Conservation (phyloP, 371 early-diverging fungal species). For the Basidiobolus meristosporus region DNA sequence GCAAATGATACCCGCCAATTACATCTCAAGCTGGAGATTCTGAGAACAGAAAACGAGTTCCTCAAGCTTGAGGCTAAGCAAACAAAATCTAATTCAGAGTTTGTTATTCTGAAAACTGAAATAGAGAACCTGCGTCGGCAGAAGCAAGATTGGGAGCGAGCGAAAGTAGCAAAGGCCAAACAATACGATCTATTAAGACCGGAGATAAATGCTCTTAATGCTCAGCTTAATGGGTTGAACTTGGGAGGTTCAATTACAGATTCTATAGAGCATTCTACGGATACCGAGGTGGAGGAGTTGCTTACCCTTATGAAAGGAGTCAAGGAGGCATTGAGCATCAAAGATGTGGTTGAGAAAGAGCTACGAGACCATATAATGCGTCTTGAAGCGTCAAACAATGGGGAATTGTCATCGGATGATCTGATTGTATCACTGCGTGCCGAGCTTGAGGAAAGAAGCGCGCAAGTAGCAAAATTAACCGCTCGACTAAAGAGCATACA, state of each 20-base stretch:
- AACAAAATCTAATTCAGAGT: conserved; percentile 10
- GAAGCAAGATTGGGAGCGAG: conserved; percentile 7
- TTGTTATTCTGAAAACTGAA: conserved; percentile 6
- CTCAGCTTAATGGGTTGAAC: conserved; percentile 3
- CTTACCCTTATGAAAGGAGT: too few relatives aligned
- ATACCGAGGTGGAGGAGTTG: too few relatives aligned
- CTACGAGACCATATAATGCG: neutral
- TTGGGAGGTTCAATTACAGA: too few relatives aligned
- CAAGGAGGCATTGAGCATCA: too few relatives aligned
- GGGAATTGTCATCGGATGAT: conserved; percentile 11
- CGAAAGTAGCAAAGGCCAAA: conserved; percentile 1
- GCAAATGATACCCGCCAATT: conserved; percentile 9
- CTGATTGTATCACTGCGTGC: conserved; percentile 3
- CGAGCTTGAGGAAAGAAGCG: conserved; percentile 10
- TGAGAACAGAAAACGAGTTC: conserved; percentile 26
- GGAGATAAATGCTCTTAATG: conserved; percentile 8
- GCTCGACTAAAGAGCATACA: conserved; percentile 8
- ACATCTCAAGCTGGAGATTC: conserved; percentile 21
- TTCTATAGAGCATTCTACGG: too few relatives aligned
- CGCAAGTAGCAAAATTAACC: conserved; percentile 7
- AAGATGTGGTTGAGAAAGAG: too few relatives aligned
- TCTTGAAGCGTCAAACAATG: conserved; percentile 4
- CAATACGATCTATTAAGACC: neutral
- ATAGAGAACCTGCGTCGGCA: conserved; percentile 7
- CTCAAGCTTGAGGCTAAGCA: conserved; percentile 23